Evolutionary conservation across 257 asterid genomes (phyloP), one percentile per base, ranked within the genome.

Genomic region (Solanum piurae): DNA sequence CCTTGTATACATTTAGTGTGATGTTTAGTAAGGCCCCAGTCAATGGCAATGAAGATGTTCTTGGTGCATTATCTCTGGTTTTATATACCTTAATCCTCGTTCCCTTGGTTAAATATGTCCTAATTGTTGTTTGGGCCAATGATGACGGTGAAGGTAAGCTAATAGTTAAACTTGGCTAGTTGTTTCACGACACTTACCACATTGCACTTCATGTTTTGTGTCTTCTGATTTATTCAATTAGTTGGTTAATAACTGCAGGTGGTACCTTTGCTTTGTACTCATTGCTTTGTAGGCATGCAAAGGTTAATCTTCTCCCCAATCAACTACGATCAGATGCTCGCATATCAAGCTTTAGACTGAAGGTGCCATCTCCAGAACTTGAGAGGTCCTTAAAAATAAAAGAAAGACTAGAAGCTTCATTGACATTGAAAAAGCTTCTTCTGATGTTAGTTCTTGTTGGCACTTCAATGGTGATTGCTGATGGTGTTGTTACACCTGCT

Each of bases 11-110:
- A 87, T 97, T 97, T 88, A 97, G 99, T 60, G 99, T 97, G 89
- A 97, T 96, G 99, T 97, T 97, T 94, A 97, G 99, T 94, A 97
- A 96, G 90, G 99, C 99, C 75, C 99, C 99, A 46, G 97, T 91
- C 60, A 90, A 92, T 3, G 95, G 96, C 90, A 90, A 93, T 91
- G 98, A 95, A 94, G 98, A 97, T 85, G 98, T 95, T 88, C 92
- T 97, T 87, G 99, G 99, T 84, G 98, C 99, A 88, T 66, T 94
- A 86, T 97, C 99, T 49, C 92, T 97, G 83, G 99, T 97, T 88
- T 79, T 97, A 89, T 97, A 97, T 93, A 96, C 98, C 71, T 91
- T 97, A 90, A 94, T 97, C 91, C 92, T 97, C 92, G 79, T 96
- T 85, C 97, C 99, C 73, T 90, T 97, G 88, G 90, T 97, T 92